Conservation (phyloP, 164 flowering plant genomes). For the Vitis rotundifolia region DNA sequence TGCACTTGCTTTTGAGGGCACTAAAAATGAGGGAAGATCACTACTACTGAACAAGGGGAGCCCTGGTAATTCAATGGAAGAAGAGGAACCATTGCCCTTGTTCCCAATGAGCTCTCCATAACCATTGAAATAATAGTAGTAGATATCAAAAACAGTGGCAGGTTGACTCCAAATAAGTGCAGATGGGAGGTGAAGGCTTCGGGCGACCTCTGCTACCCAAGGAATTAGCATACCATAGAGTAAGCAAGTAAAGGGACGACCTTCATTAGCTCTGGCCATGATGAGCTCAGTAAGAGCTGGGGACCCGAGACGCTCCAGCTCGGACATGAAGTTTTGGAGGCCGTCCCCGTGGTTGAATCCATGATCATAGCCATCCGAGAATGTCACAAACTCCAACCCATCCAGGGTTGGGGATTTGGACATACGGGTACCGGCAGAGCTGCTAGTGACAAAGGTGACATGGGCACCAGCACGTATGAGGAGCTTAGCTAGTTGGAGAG, state of each 20-base stretch:
- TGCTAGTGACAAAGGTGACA: slow-evolving; percentile 16
- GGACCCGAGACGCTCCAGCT: slow-evolving; percentile 2
- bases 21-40: slow-evolving; percentile 5
- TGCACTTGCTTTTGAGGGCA: background rate
- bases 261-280: background rate
- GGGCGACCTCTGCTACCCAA: slow-evolving; percentile 4
- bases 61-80: background rate
- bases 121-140: slow-evolving; percentile 1
- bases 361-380: slow-evolving; percentile 13
- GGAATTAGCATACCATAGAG: background rate
- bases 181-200: background rate
- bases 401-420: background rate
- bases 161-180: background rate
- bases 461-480: slow-evolving; percentile 4
- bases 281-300: background rate
- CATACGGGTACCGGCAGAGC: slow-evolving; percentile 9
- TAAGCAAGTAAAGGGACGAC: background rate
- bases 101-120: background rate
- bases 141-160: background rate
- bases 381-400: background rate
- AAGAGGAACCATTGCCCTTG: background rate
- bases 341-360: background rate
- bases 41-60: background rate
- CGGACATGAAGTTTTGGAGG: background rate
- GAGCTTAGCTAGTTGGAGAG: slow-evolving; percentile 22